phyloP scores from a whole-genome alignment of 108 stramenopile species.

The Seminavis robusta region DNA sequence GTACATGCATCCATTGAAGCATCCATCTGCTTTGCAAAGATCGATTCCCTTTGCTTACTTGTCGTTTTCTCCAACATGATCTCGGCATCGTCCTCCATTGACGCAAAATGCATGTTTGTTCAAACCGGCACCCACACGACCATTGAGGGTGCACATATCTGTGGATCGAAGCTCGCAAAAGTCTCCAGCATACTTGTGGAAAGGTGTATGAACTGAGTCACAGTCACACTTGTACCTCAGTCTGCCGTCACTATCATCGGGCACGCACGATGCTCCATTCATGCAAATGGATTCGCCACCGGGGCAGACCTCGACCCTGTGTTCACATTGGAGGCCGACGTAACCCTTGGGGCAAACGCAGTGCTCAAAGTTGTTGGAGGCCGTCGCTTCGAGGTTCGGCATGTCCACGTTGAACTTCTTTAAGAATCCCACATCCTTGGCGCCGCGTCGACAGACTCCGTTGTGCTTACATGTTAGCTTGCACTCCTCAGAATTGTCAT shows the following conservation, averaged over 20 bases:
- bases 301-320: constrained; percentile 43
- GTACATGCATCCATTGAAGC: neutral
- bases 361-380: constrained; percentile 41
- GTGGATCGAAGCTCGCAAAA: constrained; percentile 26
- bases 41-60: neutral
- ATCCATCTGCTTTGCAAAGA: neutral
- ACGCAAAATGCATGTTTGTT: constrained; percentile 15
- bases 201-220: constrained; percentile 5
- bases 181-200: constrained; percentile 9
- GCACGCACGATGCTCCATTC: constrained; percentile 46
- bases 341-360: constrained; percentile 49
- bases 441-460: constrained; percentile 33
- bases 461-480: constrained; percentile 26
- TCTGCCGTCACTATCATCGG: constrained; percentile 1
- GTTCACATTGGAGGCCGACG: constrained; percentile 46
- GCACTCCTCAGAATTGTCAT: constrained; percentile 11
- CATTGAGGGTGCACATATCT: constrained; percentile 14
- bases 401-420: constrained; percentile 10
- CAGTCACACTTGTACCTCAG: constrained; percentile 38
- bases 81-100: constrained; percentile 16
- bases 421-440: constrained; percentile 24
- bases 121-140: neutral
- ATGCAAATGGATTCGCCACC: constrained; percentile 48
- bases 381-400: constrained; percentile 6
- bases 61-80: neutral